Evolutionary conservation across 2,329 filamentous ascomycete genomes (phyloP).

Genomic region (Aspergillus texensis): DNA sequence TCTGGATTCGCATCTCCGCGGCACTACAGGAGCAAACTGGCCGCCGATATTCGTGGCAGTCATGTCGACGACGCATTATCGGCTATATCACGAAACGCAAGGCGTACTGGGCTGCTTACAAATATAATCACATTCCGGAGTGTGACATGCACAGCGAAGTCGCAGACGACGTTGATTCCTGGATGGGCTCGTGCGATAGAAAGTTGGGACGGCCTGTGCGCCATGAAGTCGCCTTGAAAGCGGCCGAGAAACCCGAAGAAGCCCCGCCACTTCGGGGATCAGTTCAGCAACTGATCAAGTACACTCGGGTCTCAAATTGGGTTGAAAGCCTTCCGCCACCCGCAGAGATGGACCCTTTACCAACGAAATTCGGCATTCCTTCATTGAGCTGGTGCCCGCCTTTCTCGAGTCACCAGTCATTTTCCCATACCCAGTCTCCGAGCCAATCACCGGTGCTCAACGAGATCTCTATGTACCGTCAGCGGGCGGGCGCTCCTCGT

Average conservation of each 20-base stretch:
- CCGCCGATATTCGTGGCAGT: slow-evolving; percentile 33
- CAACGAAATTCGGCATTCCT: slow-evolving; percentile 2
- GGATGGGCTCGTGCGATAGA: slow-evolving; percentile 13
- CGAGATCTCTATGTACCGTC: slow-evolving; percentile 3
- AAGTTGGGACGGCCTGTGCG: neutral
- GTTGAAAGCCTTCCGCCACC: slow-evolving; percentile 12
- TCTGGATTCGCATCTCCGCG: slow-evolving; percentile 26
- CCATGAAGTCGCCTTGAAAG: slow-evolving; percentile 1
- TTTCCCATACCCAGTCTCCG: slow-evolving; percentile 8
- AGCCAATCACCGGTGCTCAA: slow-evolving; percentile 11
- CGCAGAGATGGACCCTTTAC: slow-evolving; percentile 14
- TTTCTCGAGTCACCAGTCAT: neutral
- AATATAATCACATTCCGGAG: neutral
- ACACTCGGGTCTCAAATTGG: slow-evolving; percentile 17
- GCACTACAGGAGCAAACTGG: slow-evolving; percentile 18
- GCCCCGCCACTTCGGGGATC: slow-evolving; percentile 1
- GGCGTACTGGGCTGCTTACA: slow-evolving; percentile 11
- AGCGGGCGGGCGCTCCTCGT: slow-evolving; percentile 9
- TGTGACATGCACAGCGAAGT: slow-evolving; percentile 13
- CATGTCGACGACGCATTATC: slow-evolving; percentile 29
- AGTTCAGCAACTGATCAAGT: slow-evolving; percentile 9
- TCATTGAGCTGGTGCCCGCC: neutral
- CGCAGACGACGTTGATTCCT: slow-evolving; percentile 13
- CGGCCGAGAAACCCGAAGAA: slow-evolving; percentile 6
- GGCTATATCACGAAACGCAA: slow-evolving; percentile 19